A percentile compares a stretch with the other conserved stretches of the same genome.
These are phyloP conservation scores for Boletus coccyginus DNA, from an alignment of 768 basidiomycete species.

Conservation along the genomic window DNA sequence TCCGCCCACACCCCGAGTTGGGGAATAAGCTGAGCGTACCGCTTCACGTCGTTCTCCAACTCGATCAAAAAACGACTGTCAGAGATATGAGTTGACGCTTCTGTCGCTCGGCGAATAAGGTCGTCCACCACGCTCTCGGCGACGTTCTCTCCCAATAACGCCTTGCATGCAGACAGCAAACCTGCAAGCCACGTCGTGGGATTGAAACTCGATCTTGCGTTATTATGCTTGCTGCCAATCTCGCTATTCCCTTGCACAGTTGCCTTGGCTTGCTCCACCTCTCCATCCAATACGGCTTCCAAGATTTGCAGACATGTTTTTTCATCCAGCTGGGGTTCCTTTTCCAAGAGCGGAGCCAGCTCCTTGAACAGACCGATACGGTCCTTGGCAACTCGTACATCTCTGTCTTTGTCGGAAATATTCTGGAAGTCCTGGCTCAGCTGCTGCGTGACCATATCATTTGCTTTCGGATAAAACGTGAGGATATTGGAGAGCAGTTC, in stretches of 20 bases:
- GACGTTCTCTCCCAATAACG: background rate
- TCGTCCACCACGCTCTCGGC: background rate
- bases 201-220: too few species aligned
- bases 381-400: slow-evolving; percentile 14
- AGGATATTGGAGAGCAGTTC: slow-evolving; percentile 10
- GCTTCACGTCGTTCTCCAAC: slow-evolving; percentile 6
- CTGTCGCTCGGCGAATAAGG: background rate
- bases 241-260: background rate
- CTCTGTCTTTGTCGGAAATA: slow-evolving; percentile 3
- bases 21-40: background rate
- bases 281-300: slow-evolving; percentile 4
- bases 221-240: too few species aligned
- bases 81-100: background rate
- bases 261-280: slow-evolving; percentile 3
- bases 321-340: background rate
- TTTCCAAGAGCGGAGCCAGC: background rate
- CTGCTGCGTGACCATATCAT: background rate
- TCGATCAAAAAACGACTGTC: background rate
- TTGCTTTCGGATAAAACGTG: slow-evolving; percentile 13
- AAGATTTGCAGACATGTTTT: background rate
- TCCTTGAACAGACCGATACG: slow-evolving; percentile 12
- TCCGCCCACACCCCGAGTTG: background rate
- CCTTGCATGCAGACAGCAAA: background rate
- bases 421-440: background rate
- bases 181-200: too few species aligned